Conservation (phyloP, 805 yeast genomes). For the Ogataea polymorpha region DNA sequence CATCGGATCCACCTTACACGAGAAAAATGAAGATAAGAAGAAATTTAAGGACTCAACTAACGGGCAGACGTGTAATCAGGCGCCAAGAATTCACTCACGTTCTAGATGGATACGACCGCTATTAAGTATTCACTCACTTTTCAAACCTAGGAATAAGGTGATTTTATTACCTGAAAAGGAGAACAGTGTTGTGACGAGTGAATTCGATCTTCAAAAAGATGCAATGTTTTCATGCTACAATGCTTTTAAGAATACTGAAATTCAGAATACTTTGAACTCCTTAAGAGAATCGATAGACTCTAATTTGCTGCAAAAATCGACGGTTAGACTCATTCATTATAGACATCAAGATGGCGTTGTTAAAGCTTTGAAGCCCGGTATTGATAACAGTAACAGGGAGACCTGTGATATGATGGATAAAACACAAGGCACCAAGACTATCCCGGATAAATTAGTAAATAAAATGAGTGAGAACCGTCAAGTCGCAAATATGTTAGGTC, state of each 20-base stretch:
- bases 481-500: too few relatives aligned
- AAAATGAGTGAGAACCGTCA: background rate
- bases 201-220: background rate
- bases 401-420: background rate
- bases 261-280: conserved; percentile 14
- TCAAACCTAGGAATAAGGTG: background rate
- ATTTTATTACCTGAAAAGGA: too few relatives aligned
- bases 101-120: too few relatives aligned
- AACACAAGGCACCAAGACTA: background rate
- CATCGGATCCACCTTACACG: too few relatives aligned
- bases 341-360: background rate
- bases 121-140: background rate
- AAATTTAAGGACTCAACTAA: too few relatives aligned
- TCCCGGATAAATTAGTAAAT: background rate
- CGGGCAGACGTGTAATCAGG: too few relatives aligned
- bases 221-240: conserved; percentile 15
- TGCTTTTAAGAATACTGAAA: conserved; percentile 13
- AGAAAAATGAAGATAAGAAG: too few relatives aligned
- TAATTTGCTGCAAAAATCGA: conserved; percentile 14
- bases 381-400: background rate
- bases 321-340: conserved; percentile 9
- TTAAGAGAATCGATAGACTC: conserved; percentile 14
- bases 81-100: too few relatives aligned
- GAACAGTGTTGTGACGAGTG: background rate
- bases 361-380: background rate